These are phyloP conservation scores for Blepharisma stoltei DNA, from an alignment of 73 alveolate genomes.

Conservation along the genomic window DNA sequence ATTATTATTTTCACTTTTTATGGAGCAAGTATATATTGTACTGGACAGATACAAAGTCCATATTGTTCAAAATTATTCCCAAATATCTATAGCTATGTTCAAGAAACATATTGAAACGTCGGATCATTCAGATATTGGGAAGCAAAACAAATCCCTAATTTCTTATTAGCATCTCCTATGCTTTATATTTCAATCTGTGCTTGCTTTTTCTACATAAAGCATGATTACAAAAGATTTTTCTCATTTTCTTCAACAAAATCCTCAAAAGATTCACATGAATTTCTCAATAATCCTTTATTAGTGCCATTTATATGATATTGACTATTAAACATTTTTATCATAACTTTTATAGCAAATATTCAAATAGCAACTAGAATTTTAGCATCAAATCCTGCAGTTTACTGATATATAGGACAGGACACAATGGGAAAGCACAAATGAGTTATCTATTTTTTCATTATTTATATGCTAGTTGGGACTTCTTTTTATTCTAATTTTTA, in stretches of 20 bases:
- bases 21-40: slow-evolving; percentile 13
- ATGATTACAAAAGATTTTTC: neutral
- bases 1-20: neutral
- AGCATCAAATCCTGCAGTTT: neutral
- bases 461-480: neutral
- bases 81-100: slow-evolving; percentile 9
- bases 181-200: neutral
- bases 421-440: neutral
- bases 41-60: slow-evolving; percentile 3
- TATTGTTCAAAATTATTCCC: slow-evolving; percentile 17
- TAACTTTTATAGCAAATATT: slow-evolving; percentile 22
- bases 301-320: neutral
- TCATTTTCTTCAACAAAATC: slow-evolving; percentile 6
- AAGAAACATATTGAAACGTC: slow-evolving; percentile 25
- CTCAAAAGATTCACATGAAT: neutral
- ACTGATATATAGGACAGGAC: neutral
- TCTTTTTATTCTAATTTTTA: slow-evolving; percentile 9
- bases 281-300: neutral
- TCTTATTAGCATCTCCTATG: slow-evolving; percentile 30
- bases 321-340: neutral
- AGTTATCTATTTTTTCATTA: neutral
- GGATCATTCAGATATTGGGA: slow-evolving; percentile 28
- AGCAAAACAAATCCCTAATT: slow-evolving; percentile 27
- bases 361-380: slow-evolving; percentile 17
- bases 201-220: neutral